Base-by-base conservation (phyloP, 139 green algal species). In the Dunaliella sp. region DNA sequence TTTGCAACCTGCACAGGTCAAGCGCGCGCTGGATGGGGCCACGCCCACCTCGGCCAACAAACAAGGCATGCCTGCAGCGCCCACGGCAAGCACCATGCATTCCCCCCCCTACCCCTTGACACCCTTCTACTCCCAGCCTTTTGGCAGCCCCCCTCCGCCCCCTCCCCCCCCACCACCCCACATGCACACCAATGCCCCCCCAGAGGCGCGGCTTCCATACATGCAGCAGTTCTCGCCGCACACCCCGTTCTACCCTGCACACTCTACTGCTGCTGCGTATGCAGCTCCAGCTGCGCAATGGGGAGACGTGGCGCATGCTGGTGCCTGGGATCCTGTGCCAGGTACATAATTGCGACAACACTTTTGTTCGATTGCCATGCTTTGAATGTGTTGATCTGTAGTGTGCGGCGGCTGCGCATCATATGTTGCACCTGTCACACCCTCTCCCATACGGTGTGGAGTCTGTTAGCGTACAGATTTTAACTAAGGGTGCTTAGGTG, bases 1-100 rank as follows among this genome's bases (percentile, higher is more conserved):
- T n/a, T n/a, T n/a, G n/a, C n/a, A n/a, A 65, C 48, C 7, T 65
- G 7, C 48, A 16, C 48, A 65, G 32, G 79, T 83, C 2, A 73
- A 83, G 76, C 76, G 76, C n/a, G 76, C 76, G 1, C 76, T 81
- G 30, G 76, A 81, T 12, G 76, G 76, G 22, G 76, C n/a, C 76
- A 81, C 25, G 31, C n/a, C 33, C n/a, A 24, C n/a, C 1, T 33
- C 34, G 30, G 76, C n/a, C 76, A 31, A 7, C 48, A 65, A 65
- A 16, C 48, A 65, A 65, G 48, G 7, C 7, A 7, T 65, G 48
- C 48, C 48, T 65, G 16, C 48, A 65, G 7, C 48, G 16, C 48
- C 48, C 48, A 65, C 16, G 7, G 48, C 48, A 65, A 65, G 48
- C 48, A 7, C 48, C 48, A 65, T 65, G 48, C 48, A 65, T 26